Base-by-base conservation (phyloP, 805 yeast species). In the Yarrowia sp. region DNA sequence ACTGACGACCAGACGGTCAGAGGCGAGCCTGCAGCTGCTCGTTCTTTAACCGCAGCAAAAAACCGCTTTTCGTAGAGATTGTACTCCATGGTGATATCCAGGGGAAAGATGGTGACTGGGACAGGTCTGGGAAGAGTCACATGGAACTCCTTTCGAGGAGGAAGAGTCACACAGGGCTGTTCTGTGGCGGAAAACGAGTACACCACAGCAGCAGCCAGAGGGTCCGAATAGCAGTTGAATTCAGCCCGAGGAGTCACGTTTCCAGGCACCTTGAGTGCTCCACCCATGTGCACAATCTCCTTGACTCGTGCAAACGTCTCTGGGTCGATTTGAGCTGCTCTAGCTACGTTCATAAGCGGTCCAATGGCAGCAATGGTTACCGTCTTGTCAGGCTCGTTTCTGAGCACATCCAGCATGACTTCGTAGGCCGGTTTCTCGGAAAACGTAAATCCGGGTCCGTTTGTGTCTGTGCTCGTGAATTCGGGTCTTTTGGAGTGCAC, bases 231-330 rank as follows among this genome's bases (percentile, higher is more conserved):
- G 19, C 77, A 76, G 65, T 78, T 78, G 72, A 78, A 78, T 68
- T 78, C 81, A 5, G 80, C 81, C 8, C 68, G 40, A 3, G 81
- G 81, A 6, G 79, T 75, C 66, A 76, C 74, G 66, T 78, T 78
- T 8, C 81, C 81, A 8, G 76, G 75, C 35, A 51, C 68, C 17
- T 67, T 62, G 43, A 78, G 61, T 10, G 77, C 74, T 8, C 77
- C 81, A 38, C 80, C 81, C 81, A 78, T 78, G 65, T 73, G 69
- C 12, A 77, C 72, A 16, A 78, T 71, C 63, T 72, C 70, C 64
- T 73, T 74, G 32, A 70, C 79, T 6, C 77, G 69, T 21, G 73
- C 49, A 62, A 78, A 78, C 4, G 77, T 67, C 24, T 52, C 66
- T 6, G 79, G 78, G 54, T 78, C 79, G n/a, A 66, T 63, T 49